Evolutionary conservation across 441 rosid genomes (phyloP).

Genomic region (Erodium chrysanthum): DNA sequence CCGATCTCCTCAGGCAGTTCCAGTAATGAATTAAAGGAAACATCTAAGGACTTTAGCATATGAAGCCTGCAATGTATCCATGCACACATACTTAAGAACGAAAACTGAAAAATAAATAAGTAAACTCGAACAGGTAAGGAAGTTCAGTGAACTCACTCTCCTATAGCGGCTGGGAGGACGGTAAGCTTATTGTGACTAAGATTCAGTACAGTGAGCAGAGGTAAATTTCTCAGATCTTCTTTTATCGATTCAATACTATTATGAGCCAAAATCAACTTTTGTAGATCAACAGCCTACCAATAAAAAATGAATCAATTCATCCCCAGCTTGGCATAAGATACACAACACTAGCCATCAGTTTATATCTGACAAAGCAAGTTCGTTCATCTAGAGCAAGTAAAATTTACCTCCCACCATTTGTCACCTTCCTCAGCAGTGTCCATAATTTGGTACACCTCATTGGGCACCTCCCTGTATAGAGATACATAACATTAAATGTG

Average conservation of each 20-base stretch:
- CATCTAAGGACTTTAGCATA: constrained; percentile 69
- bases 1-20: constrained; percentile 71
- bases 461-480: constrained; percentile 54
- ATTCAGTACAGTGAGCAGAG: constrained; percentile 58
- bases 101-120: constrained; percentile 6
- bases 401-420: constrained; percentile 95
- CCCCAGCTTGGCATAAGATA: neutral
- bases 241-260: constrained; percentile 56
- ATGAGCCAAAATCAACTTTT: constrained; percentile 83
- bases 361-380: neutral
- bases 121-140: neutral
- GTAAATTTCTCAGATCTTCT: constrained; percentile 65
- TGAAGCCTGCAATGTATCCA: constrained; percentile 49
- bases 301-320: constrained; percentile 11
- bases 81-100: neutral
- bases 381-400: neutral
- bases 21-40: constrained; percentile 51
- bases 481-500: constrained; percentile 2
- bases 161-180: constrained; percentile 67
- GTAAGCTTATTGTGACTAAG: constrained; percentile 69
- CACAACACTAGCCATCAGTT: neutral
- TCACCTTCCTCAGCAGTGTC: constrained; percentile 66
- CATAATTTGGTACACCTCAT: constrained; percentile 49
- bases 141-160: constrained; percentile 52
- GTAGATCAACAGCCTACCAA: constrained; percentile 71